phyloP scores from a whole-genome alignment of 2,329 filamentous ascomycete species.

The Podosphaera xanthii region DNA sequence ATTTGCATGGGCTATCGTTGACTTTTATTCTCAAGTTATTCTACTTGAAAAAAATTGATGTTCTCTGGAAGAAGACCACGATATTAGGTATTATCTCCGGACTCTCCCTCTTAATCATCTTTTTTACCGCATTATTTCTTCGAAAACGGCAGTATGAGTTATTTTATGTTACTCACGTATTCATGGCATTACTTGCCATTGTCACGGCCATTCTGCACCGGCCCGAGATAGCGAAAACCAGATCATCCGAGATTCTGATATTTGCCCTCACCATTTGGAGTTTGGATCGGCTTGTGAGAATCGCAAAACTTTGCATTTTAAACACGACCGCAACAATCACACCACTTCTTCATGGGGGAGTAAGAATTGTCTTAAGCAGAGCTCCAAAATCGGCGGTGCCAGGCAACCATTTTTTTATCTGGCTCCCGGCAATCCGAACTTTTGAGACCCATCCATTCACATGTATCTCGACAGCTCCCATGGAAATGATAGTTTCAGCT shows the following conservation, averaged over 20 bases:
- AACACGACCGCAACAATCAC: slow-evolving; percentile 29
- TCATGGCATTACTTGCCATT: slow-evolving; percentile 25
- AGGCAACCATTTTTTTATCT: slow-evolving; percentile 39
- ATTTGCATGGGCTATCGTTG: neutral
- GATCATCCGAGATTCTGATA: slow-evolving; percentile 21
- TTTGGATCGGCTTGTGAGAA: slow-evolving; percentile 26
- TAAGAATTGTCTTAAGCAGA: slow-evolving; percentile 28
- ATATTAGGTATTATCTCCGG: slow-evolving; percentile 27
- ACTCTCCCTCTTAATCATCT: slow-evolving; percentile 22
- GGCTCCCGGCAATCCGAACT: slow-evolving; percentile 32
- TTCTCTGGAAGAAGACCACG: slow-evolving; percentile 19
- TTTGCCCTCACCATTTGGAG: slow-evolving; percentile 25
- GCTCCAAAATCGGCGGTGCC: slow-evolving; percentile 22
- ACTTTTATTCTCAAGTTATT: slow-evolving; percentile 20
- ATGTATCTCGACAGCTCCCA: slow-evolving; percentile 22
- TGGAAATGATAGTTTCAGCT: slow-evolving; percentile 31
- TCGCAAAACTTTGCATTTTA: slow-evolving; percentile 22
- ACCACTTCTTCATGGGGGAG: slow-evolving; percentile 30
- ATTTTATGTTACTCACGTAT: slow-evolving; percentile 30
- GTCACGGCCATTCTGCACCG: slow-evolving; percentile 28
- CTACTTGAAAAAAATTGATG: slow-evolving; percentile 6
- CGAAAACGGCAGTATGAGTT: slow-evolving; percentile 26
- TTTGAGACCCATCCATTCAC: slow-evolving; percentile 43
- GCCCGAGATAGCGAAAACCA: slow-evolving; percentile 19
- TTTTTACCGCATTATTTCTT: slow-evolving; percentile 21